phyloP scores from a whole-genome alignment of 371 early-diverging fungal species.

The Coemansia sp. region DNA sequence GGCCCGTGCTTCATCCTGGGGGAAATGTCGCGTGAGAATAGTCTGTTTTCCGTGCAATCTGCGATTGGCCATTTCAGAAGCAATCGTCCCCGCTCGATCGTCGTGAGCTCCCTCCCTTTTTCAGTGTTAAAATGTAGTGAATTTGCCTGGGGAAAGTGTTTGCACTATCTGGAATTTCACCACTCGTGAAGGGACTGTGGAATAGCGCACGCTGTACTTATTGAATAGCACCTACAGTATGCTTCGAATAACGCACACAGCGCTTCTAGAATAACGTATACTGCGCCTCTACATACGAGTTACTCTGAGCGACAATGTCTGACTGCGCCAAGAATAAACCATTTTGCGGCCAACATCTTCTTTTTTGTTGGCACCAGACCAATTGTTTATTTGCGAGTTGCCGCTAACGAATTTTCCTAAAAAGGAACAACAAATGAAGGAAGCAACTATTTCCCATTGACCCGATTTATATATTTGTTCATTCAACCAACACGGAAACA shows the following conservation, averaged over 20 bases:
- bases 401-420: neutral
- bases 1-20: neutral
- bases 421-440: constrained; percentile 1
- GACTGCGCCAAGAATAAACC: neutral
- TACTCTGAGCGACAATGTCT: neutral
- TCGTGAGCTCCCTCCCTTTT: neutral
- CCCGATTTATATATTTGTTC: neutral
- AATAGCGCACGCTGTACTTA: too few species aligned
- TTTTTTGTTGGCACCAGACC: neutral
- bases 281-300: neutral
- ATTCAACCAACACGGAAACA: neutral
- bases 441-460: neutral
- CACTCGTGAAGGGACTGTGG: too few species aligned
- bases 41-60: neutral
- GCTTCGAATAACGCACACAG: too few species aligned
- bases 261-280: too few species aligned
- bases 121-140: neutral
- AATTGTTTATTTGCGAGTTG: neutral
- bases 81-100: neutral
- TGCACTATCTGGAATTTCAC: too few species aligned
- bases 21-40: too few species aligned
- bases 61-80: neutral
- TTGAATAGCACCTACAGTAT: too few species aligned
- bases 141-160: too few species aligned
- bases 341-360: neutral